phyloP scores from a whole-genome alignment of 2,329 filamentous ascomycete genomes.

The Hymenoscyphus fraxineus region DNA sequence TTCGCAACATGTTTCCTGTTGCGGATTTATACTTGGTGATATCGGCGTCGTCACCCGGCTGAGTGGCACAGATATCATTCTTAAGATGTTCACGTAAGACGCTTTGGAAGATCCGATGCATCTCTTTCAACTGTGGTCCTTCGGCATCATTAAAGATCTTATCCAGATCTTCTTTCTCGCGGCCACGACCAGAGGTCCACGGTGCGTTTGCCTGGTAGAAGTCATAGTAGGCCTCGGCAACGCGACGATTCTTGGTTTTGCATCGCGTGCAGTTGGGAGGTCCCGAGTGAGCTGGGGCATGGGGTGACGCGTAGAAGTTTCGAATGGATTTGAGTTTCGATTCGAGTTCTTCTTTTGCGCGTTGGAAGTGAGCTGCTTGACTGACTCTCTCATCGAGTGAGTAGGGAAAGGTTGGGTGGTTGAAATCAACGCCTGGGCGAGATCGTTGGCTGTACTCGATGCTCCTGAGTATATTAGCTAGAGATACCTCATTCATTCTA shows the following conservation, averaged over 20 bases:
- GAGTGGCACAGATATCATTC: conserved; percentile 22
- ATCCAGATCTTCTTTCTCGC: conserved; percentile 23
- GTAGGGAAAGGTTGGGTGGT: conserved; percentile 20
- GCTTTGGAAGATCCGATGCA: conserved; percentile 24
- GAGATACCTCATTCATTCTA: neutral
- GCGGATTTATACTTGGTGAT: conserved; percentile 12
- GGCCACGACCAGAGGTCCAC: conserved; percentile 22
- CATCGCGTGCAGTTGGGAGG: conserved; percentile 27
- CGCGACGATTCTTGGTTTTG: conserved; percentile 22
- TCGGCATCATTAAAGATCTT: conserved; percentile 24
- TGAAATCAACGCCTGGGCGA: neutral
- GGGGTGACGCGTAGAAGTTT: conserved; percentile 16
- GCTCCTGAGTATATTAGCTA: neutral
- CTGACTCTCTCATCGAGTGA: conserved; percentile 26
- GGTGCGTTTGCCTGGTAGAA: conserved; percentile 29
- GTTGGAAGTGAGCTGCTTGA: conserved; percentile 25
- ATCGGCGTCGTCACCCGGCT: conserved; percentile 15
- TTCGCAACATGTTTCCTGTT: conserved; percentile 16
- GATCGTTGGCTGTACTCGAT: neutral
- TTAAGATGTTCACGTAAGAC: conserved; percentile 26
- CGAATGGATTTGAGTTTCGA: conserved; percentile 23
- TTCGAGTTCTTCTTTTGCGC: conserved; percentile 23
- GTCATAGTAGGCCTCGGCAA: conserved; percentile 27
- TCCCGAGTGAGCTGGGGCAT: conserved; percentile 23
- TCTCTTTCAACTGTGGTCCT: conserved; percentile 20